Evolutionary conservation across 129 eudicot genomes (phyloP).

Genomic region (Tagetes patula): DNA sequence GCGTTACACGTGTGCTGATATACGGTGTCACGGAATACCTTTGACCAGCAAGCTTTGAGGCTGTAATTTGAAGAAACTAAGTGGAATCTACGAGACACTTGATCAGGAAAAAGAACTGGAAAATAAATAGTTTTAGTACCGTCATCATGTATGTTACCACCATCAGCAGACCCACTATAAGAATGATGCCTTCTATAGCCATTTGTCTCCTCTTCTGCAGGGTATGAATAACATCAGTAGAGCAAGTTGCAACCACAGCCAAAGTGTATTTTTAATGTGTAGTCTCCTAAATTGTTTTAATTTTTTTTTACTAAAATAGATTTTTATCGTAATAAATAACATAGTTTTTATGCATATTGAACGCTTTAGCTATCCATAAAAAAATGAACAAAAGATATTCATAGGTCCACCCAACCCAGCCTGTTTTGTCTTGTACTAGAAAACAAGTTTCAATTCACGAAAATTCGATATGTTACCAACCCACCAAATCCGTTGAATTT

Average conservation of each 20-base stretch:
- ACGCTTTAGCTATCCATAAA: not conserved
- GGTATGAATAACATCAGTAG: constrained; percentile 20
- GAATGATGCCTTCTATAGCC: constrained; percentile 56
- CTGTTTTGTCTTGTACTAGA: not conserved
- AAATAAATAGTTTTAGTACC: constrained; percentile 38
- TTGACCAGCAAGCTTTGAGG: constrained; percentile 51
- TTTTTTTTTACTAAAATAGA: not conserved
- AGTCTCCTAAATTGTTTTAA: constrained; percentile 1
- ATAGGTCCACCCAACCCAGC: not conserved
- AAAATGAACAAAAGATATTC: not conserved
- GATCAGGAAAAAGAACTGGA: not conserved
- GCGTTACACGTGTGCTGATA: constrained; percentile 73
- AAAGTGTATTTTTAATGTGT: not conserved
- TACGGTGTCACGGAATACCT: constrained; percentile 68
- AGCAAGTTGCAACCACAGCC: constrained; percentile 25
- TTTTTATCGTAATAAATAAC: not conserved
- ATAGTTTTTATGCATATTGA: not conserved
- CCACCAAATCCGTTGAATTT: not conserved
- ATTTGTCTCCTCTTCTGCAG: constrained; percentile 57
- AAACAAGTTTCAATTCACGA: not conserved
- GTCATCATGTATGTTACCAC: constrained; percentile 49
- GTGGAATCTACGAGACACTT: not conserved
- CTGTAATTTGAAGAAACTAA: constrained; percentile 33
- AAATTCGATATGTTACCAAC: not conserved
- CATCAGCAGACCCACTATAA: constrained; percentile 55